A percentile compares a stretch with the other conserved stretches of the same genome.
Evolutionary conservation across 73 alveolate species (phyloP).

Genomic region (Symbiodinium natans): DNA sequence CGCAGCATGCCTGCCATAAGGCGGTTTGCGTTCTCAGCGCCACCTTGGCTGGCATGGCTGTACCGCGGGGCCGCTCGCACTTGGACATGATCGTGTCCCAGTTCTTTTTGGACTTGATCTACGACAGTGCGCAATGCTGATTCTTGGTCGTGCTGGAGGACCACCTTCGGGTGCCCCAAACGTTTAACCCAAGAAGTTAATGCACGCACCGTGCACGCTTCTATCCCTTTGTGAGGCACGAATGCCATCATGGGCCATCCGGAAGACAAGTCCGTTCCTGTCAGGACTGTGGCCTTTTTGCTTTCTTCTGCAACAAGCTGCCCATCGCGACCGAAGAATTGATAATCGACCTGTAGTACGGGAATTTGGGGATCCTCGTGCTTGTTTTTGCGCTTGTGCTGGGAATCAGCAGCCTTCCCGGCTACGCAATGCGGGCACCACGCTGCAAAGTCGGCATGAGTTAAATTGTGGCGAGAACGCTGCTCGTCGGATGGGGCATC

Average conservation of each 20-base stretch:
- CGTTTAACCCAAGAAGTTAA: background rate
- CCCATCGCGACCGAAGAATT: slow-evolving; percentile 35
- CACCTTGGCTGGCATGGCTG: slow-evolving; percentile 39
- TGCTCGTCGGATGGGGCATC: no score
- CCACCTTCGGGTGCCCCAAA: background rate
- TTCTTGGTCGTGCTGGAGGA: background rate
- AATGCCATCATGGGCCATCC: slow-evolving; percentile 29
- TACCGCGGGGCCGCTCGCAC: slow-evolving; percentile 31
- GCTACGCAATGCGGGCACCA: slow-evolving; percentile 40
- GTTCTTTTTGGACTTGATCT: slow-evolving; percentile 10
- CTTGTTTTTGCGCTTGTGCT: background rate
- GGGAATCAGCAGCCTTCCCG: background rate
- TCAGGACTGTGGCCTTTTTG: slow-evolving; percentile 11
- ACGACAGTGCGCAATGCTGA: slow-evolving; percentile 4
- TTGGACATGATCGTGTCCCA: slow-evolving; percentile 18
- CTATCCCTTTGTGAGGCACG: slow-evolving; percentile 4
- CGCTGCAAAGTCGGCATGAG: slow-evolving; percentile 37
- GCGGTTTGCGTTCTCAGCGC: slow-evolving; percentile 1
- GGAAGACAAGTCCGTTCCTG: slow-evolving; percentile 6
- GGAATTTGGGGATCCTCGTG: slow-evolving; percentile 11
- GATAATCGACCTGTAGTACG: background rate
- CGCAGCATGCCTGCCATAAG: slow-evolving; percentile 23
- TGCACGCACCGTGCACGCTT: slow-evolving; percentile 4
- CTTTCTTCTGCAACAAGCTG: slow-evolving; percentile 24
- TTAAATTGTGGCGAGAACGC: slow-evolving; percentile 9